Evolutionary conservation across 768 basidiomycete species (phyloP).

Genomic region (Russula virescens): DNA sequence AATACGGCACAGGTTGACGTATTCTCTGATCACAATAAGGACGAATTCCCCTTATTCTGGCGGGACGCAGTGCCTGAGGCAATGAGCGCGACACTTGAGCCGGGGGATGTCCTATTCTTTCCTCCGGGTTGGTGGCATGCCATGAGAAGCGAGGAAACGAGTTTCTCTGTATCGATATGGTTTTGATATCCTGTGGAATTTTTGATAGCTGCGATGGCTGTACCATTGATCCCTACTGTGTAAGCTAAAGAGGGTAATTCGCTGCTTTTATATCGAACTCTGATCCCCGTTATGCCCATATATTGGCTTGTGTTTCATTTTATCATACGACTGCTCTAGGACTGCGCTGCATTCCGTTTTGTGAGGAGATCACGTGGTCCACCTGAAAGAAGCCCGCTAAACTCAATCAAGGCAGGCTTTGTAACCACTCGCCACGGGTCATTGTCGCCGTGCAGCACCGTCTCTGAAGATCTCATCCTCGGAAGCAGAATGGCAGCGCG

Average conservation of each 20-base stretch:
- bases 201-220: not conserved
- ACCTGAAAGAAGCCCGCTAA: not conserved
- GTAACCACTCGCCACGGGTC: conserved; percentile 8
- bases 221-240: not conserved
- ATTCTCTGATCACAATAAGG: conserved; percentile 38
- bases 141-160: conserved; percentile 75
- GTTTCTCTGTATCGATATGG: conserved; percentile 91
- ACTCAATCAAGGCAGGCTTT: too few species aligned
- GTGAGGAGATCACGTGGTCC: not conserved
- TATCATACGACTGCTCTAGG: too few species aligned
- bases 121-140: conserved; percentile 96
- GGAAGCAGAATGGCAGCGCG: conserved; percentile 11
- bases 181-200: conserved; percentile 43
- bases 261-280: not conserved
- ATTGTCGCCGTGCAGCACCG: conserved; percentile 25
- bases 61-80: conserved; percentile 53
- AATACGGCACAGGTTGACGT: conserved; percentile 87
- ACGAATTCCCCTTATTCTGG: conserved; percentile 48
- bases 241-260: not conserved
- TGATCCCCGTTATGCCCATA: not conserved
- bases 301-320: too few species aligned
- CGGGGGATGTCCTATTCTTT: conserved; percentile 85
- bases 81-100: conserved; percentile 54
- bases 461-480: not conserved
- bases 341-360: too few species aligned